Base-by-base conservation (phyloP, 2,329 filamentous ascomycete species). In the Phaeoacremonium minimum region DNA sequence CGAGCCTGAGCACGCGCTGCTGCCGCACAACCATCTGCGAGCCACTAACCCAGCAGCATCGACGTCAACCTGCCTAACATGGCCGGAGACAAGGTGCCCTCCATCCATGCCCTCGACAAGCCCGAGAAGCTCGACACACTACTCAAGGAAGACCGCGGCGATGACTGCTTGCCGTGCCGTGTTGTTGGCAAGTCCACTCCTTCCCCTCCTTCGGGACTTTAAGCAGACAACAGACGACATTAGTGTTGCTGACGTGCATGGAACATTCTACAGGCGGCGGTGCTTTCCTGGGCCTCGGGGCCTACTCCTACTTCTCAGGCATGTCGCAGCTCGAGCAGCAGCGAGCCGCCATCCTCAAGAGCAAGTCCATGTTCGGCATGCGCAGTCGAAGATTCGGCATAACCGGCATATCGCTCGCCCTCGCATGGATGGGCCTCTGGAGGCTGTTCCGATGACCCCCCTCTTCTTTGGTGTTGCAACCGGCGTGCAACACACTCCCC, bases 271-370 rank as follows among this genome's bases (percentile, higher is more conserved):
- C 48, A 90, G 86, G 86, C 30, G 83, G 84, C 52, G 73, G 80
- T 28, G 83, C 85, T 1, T 88, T 93, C 45, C 67, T 87, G 38
- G 84, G 83, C 2, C 75, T 91, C 13, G 86, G 80, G 4, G 80
- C 72, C 2, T 93, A 90, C 62, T 89, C 80, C 58, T 90, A 89
- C 62, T 68, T 80, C 43, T 85, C 83, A 4, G 87, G 87, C 40
- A 83, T 81, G 60, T 67, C 69, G 34, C 85, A 90, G 58, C 75
- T 93, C 18, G 73, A 80, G 49, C 69, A 72, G 49, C 82, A 87
- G 56, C 71, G 75, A 42, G 67, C 71, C n/a, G 60, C 66, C 41
- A 87, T 90, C 43, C 61, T 87, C 40, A 69, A 75, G 53, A 85
- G 83, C 63, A 76, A 77, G 32, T 83, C 82, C 17, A 72, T 78